Percentiles rank a stretch among this genome's conserved stretches.
Conservation (phyloP, 2,329 filamentous ascomycete genomes). For the Colletotrichum salicis region DNA sequence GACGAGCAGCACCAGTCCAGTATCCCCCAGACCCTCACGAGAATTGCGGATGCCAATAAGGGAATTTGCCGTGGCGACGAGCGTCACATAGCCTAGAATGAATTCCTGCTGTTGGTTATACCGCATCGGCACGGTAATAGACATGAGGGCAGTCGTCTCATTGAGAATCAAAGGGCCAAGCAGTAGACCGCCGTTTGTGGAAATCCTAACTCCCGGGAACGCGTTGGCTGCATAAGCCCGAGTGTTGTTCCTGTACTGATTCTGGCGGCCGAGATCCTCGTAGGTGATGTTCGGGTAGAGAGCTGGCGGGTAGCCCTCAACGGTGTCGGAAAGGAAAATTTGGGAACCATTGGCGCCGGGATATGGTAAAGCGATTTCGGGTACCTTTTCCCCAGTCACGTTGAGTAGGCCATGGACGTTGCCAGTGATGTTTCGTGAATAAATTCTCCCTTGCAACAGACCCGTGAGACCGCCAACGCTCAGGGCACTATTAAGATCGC, state of each 20-base stretch:
- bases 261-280: constrained; percentile 53
- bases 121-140: constrained; percentile 82
- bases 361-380: constrained; percentile 72
- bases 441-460: constrained; percentile 79
- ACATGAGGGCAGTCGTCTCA: constrained; percentile 78
- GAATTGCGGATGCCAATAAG: constrained; percentile 72
- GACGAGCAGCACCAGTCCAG: constrained; percentile 76
- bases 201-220: constrained; percentile 62
- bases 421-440: constrained; percentile 73
- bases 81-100: constrained; percentile 84
- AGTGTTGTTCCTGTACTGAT: constrained; percentile 52
- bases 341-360: constrained; percentile 64
- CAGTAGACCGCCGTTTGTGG: constrained; percentile 69
- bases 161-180: constrained; percentile 82
- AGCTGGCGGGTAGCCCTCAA: constrained; percentile 74
- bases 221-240: constrained; percentile 57
- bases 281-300: constrained; percentile 87
- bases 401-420: constrained; percentile 68
- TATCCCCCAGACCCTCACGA: constrained; percentile 75
- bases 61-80: constrained; percentile 75
- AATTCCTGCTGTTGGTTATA: constrained; percentile 70
- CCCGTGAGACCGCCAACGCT: constrained; percentile 65
- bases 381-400: constrained; percentile 63
- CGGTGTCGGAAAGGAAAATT: constrained; percentile 69
- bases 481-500: constrained; percentile 79